Conservation (phyloP, 2,329 filamentous ascomycete species). For the Aspergillus unguis region DNA sequence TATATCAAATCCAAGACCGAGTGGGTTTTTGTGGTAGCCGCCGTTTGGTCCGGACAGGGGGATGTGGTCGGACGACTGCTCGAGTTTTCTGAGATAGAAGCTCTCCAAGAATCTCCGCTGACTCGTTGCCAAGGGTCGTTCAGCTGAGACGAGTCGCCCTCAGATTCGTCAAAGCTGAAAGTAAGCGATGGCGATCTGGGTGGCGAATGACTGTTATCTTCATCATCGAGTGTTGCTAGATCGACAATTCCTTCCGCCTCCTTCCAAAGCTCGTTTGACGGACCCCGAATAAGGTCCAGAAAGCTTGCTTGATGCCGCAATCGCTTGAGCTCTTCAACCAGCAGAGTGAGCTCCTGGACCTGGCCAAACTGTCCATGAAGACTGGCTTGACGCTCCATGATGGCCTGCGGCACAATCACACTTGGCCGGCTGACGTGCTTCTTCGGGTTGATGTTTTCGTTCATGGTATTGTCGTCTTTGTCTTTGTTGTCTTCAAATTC, state of each 20-base stretch:
- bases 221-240: conserved; percentile 62
- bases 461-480: conserved; percentile 41
- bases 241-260: conserved; percentile 67
- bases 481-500: conserved; percentile 55
- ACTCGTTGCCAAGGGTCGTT: conserved; percentile 29
- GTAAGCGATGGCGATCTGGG: conserved; percentile 56
- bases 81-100: conserved; percentile 25
- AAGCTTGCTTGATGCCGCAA: conserved; percentile 54
- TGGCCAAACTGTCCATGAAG: conserved; percentile 64
- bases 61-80: conserved; percentile 30
- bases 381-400: conserved; percentile 63
- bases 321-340: conserved; percentile 64
- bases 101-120: conserved; percentile 32
- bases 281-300: conserved; percentile 53
- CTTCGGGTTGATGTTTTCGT: conserved; percentile 39
- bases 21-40: conserved; percentile 57
- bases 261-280: conserved; percentile 56
- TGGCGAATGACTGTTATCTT: conserved; percentile 51
- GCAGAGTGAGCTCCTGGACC: conserved; percentile 60
- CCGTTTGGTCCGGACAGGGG: conserved; percentile 48
- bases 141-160: conserved; percentile 46
- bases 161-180: conserved; percentile 58
- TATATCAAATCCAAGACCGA: conserved; percentile 61
- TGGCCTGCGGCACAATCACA: conserved; percentile 57
- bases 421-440: conserved; percentile 26